Base-by-base conservation (phyloP, 2,329 filamentous ascomycete genomes). In the Botrytis deweyae region DNA sequence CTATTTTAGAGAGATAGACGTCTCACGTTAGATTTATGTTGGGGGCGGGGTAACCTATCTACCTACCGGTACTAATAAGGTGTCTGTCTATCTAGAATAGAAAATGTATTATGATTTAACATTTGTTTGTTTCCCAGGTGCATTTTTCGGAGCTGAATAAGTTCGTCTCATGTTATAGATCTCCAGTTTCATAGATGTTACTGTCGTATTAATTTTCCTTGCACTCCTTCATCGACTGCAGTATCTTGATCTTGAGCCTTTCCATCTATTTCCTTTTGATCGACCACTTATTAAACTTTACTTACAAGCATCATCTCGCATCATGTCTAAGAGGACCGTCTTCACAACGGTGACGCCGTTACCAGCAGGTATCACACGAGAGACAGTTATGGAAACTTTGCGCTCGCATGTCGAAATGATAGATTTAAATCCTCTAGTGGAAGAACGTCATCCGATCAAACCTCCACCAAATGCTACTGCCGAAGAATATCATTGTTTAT, bases 321-420 rank as follows among this genome's bases (percentile, higher is more conserved):
- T 33, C 4, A 80, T 80, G 79, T 80, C 78, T 69, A 80, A 79
- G 76, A 73, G 79, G 76, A 89, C 87, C 25, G 86, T 89, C 46
- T 94, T 95, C 84, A 96, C 93, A 58, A 92, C 89, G 64, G 89
- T 95, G 78, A 96, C 93, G 42, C 92, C 93, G 29, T 87, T 97
- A 46, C 94, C 94, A 14, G 78, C 88, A 3, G 85, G 86, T 77
- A 88, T 96, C 77, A 86, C 89, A 66, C 89, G 93, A 72, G 87
- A 91, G 77, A 87, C 88, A n/a, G 93, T 93, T 61, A 81, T 97
- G 76, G 86, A 89, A 72, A 93, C 93, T 77, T 89, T 97, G 46
- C 93, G 94, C 82, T 87, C 92, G 82, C 93, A 97, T 83, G 82
- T 87, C 68, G 90, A 90, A 78, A 97, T 97, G 91, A 97, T 97